A percentile compares a stretch with the other conserved stretches of the same genome.
These are phyloP conservation scores for Curvularia hawaiiensis DNA, from an alignment of 2,329 filamentous ascomycete species.

Conservation along the genomic window DNA sequence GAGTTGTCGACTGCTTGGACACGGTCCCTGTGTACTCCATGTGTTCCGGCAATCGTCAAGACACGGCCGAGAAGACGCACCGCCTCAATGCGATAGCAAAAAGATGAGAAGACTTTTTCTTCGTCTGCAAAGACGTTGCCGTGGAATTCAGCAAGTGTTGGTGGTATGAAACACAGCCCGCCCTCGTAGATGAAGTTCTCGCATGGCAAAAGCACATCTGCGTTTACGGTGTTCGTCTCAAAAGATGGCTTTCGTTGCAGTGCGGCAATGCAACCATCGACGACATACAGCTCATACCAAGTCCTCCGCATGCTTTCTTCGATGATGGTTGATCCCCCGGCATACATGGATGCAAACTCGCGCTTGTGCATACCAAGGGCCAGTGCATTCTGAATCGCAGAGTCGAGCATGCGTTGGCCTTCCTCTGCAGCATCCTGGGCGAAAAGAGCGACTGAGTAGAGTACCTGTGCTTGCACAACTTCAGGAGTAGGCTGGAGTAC, in stretches of 20 bases:
- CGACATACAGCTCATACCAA: constrained; percentile 82
- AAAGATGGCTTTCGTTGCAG: constrained; percentile 73
- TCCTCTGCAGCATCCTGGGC: constrained; percentile 70
- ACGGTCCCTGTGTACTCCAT: constrained; percentile 35
- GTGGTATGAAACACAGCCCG: constrained; percentile 18
- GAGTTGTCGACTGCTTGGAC: constrained; percentile 63
- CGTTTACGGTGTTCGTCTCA: constrained; percentile 64
- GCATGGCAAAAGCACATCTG: constrained; percentile 75
- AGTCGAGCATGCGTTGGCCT: constrained; percentile 66
- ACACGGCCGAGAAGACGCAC: constrained; percentile 76
- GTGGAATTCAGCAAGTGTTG: constrained; percentile 73
- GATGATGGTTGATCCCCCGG: constrained; percentile 65
- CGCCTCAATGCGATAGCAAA: constrained; percentile 79
- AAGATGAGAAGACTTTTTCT: constrained; percentile 75
- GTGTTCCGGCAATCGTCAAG: constrained; percentile 53
- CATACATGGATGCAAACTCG: constrained; percentile 66
- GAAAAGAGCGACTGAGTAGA: constrained; percentile 76
- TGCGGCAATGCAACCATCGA: constrained; percentile 80
- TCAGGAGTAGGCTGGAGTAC: constrained; percentile 47
- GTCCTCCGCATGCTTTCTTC: constrained; percentile 84
- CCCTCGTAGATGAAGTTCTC: constrained; percentile 68
- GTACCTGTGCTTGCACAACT: constrained; percentile 73
- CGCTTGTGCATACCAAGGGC: constrained; percentile 74
- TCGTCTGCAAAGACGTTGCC: constrained; percentile 72
- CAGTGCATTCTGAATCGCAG: constrained; percentile 72